Conservation (phyloP, 345 rosid species). For the Hibiscus syriacus region DNA sequence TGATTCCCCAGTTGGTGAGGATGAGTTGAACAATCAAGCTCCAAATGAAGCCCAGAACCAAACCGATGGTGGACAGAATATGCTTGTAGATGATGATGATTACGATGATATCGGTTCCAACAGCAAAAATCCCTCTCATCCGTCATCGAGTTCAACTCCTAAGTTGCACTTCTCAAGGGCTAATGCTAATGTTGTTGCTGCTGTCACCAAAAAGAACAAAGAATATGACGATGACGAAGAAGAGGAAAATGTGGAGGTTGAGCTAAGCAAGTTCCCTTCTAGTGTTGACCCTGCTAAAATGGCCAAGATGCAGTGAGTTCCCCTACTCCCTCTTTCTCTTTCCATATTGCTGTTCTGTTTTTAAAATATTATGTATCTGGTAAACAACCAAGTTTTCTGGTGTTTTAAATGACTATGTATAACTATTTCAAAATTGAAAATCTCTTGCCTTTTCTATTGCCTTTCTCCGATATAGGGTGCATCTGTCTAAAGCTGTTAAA, state of each 20-base stretch:
- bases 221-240: slow-evolving; percentile 77
- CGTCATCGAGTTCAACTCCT: slow-evolving; percentile 17
- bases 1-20: slow-evolving; percentile 46
- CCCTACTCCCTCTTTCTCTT: too few relatives aligned
- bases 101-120: slow-evolving; percentile 23
- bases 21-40: slow-evolving; percentile 25
- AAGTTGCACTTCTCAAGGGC: slow-evolving; percentile 5
- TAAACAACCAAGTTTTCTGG: not conserved
- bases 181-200: not conserved
- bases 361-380: not conserved
- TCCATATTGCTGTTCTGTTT: not conserved
- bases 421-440: not conserved
- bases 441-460: not conserved
- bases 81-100: slow-evolving; percentile 16
- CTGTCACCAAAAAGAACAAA: slow-evolving; percentile 33
- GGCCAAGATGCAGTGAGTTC: slow-evolving; percentile 90
- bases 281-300: slow-evolving; percentile 68
- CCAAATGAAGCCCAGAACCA: slow-evolving; percentile 20
- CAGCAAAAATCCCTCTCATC: slow-evolving; percentile 15
- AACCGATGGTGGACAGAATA: slow-evolving; percentile 15
- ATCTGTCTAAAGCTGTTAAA: slow-evolving; percentile 1
- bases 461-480: not conserved
- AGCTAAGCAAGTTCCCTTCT: slow-evolving; percentile 63
- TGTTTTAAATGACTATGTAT: not conserved
- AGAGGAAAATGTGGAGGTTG: slow-evolving; percentile 90